These are phyloP conservation scores for Solanum tarijense DNA, from an alignment of 257 asterid species.

Conservation along the genomic window DNA sequence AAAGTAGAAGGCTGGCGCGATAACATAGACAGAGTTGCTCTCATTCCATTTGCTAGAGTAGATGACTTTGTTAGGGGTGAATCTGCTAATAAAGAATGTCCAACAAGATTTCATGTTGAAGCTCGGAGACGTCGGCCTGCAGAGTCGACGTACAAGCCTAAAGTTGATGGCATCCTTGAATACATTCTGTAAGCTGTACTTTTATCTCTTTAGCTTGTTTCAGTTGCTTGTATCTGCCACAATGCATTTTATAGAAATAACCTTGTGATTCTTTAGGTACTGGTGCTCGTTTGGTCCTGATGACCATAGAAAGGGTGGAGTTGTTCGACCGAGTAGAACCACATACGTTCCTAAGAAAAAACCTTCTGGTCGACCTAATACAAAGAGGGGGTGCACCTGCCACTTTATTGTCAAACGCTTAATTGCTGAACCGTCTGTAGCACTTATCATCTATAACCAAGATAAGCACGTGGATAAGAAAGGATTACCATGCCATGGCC, in stretches of 20 bases:
- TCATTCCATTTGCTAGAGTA: constrained; percentile 77
- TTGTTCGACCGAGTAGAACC: constrained; percentile 81
- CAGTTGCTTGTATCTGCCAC: not conserved
- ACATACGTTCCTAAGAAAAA: constrained; percentile 71
- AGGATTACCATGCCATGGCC: constrained; percentile 93
- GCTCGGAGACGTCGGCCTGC: constrained; percentile 71
- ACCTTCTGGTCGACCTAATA: constrained; percentile 85
- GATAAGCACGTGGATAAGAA: constrained; percentile 80
- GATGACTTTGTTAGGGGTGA: constrained; percentile 91
- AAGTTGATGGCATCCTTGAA: constrained; percentile 94
- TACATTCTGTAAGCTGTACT: constrained; percentile 58
- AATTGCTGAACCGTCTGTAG: constrained; percentile 83
- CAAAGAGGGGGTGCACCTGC: constrained; percentile 96
- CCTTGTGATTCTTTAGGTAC: constrained; percentile 39
- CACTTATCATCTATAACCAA: constrained; percentile 75
- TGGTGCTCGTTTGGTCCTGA: constrained; percentile 99
- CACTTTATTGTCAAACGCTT: constrained; percentile 90
- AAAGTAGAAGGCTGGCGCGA: constrained; percentile 94
- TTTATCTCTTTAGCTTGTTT: not conserved
- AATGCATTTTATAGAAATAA: not conserved
- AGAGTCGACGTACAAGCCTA: constrained; percentile 52
- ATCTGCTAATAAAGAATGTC: constrained; percentile 75
- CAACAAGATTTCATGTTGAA: constrained; percentile 89
- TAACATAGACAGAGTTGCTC: constrained; percentile 67
- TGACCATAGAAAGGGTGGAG: constrained; percentile 85